Percentiles rank a stretch among this genome's conserved stretches.
Conservation (phyloP, 1,139 yeast genomes). For the Zhuliangozyma parablackwelliae region DNA sequence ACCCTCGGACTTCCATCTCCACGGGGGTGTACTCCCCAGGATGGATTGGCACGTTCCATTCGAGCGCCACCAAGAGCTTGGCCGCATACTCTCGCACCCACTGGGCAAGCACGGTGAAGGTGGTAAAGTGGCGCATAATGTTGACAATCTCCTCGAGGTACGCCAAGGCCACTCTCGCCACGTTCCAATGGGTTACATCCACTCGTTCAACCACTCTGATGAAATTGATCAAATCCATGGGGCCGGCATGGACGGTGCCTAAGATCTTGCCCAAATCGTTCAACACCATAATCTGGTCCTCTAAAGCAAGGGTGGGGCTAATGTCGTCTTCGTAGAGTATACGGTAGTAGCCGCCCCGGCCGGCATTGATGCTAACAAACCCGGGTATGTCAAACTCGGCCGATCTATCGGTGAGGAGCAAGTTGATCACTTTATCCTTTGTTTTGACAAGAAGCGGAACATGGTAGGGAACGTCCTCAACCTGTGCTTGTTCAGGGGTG, state of each 20-base stretch:
- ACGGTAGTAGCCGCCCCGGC: conserved; percentile 45
- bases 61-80: conserved; percentile 19
- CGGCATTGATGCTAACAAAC: conserved; percentile 35
- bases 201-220: conserved; percentile 16
- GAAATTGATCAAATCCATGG: conserved; percentile 25
- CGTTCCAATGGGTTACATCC: conserved; percentile 14
- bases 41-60: conserved; percentile 19
- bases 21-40: conserved; percentile 5
- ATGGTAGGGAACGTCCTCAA: conserved; percentile 47
- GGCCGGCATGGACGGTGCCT: conserved; percentile 16
- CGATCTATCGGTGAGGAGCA: conserved; percentile 47
- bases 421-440: conserved; percentile 27
- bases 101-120: conserved; percentile 16
- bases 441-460: conserved; percentile 49
- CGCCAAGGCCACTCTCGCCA: conserved; percentile 26
- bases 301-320: conserved; percentile 19
- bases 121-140: conserved; percentile 25
- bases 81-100: conserved; percentile 19
- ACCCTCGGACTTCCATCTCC: conserved; percentile 40
- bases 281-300: conserved; percentile 32
- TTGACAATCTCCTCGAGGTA: conserved; percentile 30
- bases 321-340: conserved; percentile 20
- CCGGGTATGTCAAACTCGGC: conserved; percentile 30
- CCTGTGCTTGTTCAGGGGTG: conserved; percentile 18
- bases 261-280: conserved; percentile 34